Percentiles rank a stretch among this genome's conserved stretches.
Evolutionary conservation across 306 rosid genomes (phyloP).

Genomic region (Dalbergia oliveri): DNA sequence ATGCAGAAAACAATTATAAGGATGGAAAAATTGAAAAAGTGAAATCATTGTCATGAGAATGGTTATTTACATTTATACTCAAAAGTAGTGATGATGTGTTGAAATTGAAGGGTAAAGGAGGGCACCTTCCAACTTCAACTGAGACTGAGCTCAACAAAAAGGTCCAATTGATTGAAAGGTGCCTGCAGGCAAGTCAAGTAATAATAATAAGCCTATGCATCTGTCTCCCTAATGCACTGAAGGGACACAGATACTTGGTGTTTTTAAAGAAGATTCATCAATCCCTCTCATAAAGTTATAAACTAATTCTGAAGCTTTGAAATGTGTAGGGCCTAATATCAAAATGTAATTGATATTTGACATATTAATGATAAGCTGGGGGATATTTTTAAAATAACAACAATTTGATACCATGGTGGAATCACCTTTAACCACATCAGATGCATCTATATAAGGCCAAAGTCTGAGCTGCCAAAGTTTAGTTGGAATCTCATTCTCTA

Average conservation of each 20-base stretch:
- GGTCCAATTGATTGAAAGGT: slow-evolving; percentile 17
- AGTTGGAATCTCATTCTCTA: slow-evolving; percentile 69
- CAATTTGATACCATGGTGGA: slow-evolving; percentile 29
- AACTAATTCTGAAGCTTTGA: background rate
- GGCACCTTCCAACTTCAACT: background rate
- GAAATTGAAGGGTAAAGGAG: background rate
- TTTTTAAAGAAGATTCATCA: background rate
- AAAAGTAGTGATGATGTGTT: too few species aligned
- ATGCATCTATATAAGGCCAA: slow-evolving; percentile 34
- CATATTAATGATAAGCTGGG: background rate
- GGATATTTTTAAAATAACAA: background rate
- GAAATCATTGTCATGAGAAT: background rate
- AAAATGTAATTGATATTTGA: too few species aligned
- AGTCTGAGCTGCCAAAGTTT: slow-evolving; percentile 42
- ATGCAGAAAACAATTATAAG: background rate
- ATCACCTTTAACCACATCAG: slow-evolving; percentile 20
- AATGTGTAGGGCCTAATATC: too few species aligned
- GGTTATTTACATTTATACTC: too few species aligned
- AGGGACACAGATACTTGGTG: slow-evolving; percentile 49
- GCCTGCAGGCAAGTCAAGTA: background rate
- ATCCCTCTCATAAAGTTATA: background rate
- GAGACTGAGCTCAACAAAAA: background rate
- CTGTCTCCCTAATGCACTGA: slow-evolving; percentile 52
- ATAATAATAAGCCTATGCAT: slow-evolving; percentile 37
- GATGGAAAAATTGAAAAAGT: too few species aligned